Conservation (phyloP, 345 rosid species). For the Citrus sp. region DNA sequence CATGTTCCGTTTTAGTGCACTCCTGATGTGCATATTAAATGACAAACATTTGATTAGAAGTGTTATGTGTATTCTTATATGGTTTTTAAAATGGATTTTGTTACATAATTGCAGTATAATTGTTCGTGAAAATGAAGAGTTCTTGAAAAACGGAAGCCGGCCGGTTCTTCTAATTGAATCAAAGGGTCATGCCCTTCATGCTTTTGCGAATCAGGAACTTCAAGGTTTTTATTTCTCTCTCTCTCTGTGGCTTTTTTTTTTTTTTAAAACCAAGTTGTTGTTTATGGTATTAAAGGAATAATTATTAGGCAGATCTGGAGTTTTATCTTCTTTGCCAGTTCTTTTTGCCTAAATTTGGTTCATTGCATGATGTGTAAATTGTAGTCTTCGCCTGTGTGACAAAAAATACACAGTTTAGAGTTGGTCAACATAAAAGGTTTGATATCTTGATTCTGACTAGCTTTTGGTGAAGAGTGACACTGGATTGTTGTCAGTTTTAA, state of each 20-base stretch:
- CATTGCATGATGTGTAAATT: neutral
- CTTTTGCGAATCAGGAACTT: constrained; percentile 70
- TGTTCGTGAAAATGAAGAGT: constrained; percentile 54
- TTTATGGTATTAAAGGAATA: neutral
- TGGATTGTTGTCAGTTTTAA: neutral
- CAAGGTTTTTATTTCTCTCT: constrained; percentile 35
- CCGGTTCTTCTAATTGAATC: constrained; percentile 78
- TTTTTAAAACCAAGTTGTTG: neutral
- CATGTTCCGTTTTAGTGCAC: neutral
- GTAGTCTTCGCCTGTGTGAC: neutral
- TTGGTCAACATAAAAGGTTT: neutral
- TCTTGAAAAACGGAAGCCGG: constrained; percentile 52
- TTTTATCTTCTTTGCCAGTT: neutral
- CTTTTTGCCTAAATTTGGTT: neutral
- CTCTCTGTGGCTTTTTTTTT: neutral
- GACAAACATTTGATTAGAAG: neutral
- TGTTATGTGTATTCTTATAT: neutral
- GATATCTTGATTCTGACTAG: neutral
- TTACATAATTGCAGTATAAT: constrained; percentile 44
- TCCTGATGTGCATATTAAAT: neutral
- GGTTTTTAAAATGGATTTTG: constrained; percentile 16
- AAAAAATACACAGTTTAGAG: neutral
- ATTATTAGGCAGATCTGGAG: neutral
- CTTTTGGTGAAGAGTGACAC: neutral
- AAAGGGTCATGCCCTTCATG: constrained; percentile 86